A percentile compares a stretch with the other conserved stretches of the same genome.
phyloP scores from a whole-genome alignment of 441 rosid species.

The Pelargonium citronellum region DNA sequence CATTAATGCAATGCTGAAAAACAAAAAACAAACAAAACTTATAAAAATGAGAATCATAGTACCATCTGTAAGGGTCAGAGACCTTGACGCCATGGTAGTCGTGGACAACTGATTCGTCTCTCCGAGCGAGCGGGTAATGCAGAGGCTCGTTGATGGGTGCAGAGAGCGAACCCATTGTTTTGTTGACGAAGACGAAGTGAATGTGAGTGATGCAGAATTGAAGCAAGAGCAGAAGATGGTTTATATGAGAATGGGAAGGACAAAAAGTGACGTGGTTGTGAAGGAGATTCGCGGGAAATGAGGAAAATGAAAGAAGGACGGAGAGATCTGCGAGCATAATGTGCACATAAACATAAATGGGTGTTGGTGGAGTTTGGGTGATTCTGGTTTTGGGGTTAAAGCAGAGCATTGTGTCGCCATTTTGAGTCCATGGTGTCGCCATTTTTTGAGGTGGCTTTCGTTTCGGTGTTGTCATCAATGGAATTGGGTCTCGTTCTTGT shows the following conservation, averaged over 20 bases:
- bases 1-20: too few species aligned
- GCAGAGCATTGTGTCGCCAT: neutral
- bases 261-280: too few species aligned
- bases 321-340: too few species aligned
- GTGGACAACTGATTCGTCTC: constrained; percentile 66
- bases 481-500: too few species aligned
- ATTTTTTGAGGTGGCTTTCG: too few species aligned
- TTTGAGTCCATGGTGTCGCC: neutral
- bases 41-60: constrained; percentile 2
- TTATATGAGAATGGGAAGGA: neutral
- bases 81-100: constrained; percentile 68
- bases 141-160: constrained; percentile 25
- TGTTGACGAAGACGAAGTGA: neutral
- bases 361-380: neutral
- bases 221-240: neutral
- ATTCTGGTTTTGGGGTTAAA: neutral
- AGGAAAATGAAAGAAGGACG: too few species aligned
- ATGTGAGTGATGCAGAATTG: neutral
- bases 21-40: too few species aligned
- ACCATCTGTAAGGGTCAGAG: constrained; percentile 88
- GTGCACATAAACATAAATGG: too few species aligned
- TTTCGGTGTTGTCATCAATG: too few species aligned
- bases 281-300: too few species aligned
- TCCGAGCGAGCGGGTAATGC: constrained; percentile 54
- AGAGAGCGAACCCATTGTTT: constrained; percentile 58